Conservation (phyloP, 495 filamentous ascomycete species). For the Aspergillus ellipticus region DNA sequence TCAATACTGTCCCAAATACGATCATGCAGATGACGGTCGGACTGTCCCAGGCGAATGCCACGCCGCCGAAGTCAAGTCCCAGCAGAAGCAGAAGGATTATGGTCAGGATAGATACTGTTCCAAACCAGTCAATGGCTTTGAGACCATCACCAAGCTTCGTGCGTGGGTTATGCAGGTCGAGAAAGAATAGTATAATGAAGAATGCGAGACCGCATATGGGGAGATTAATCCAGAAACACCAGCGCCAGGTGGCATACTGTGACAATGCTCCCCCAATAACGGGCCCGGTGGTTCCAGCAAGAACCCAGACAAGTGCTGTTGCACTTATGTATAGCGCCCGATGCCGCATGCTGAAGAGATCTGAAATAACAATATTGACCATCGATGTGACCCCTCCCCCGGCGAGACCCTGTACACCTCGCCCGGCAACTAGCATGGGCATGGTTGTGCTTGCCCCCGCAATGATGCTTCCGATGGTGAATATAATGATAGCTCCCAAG, state of each 20-base stretch:
- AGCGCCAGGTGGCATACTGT: constrained; percentile 45
- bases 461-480: constrained; percentile 63
- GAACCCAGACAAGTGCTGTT: constrained; percentile 59
- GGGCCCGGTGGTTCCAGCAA: constrained; percentile 60
- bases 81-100: constrained; percentile 69
- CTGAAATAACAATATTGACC: constrained; percentile 68
- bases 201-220: constrained; percentile 63
- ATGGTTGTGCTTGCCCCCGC: constrained; percentile 56
- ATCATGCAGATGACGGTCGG: constrained; percentile 66
- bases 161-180: constrained; percentile 68
- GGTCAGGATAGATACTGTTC: constrained; percentile 57
- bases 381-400: constrained; percentile 69
- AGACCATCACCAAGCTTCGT: constrained; percentile 64
- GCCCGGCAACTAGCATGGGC: constrained; percentile 62
- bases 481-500: constrained; percentile 57
- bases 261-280: constrained; percentile 65
- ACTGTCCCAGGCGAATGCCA: constrained; percentile 61
- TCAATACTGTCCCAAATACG: constrained; percentile 58
- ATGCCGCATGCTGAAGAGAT: constrained; percentile 61
- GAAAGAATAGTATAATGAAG: constrained; percentile 57
- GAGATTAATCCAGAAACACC: constrained; percentile 57
- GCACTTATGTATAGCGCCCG: constrained; percentile 47
- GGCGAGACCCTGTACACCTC: constrained; percentile 67
- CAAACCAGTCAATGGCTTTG: constrained; percentile 68
- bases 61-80: constrained; percentile 66